phyloP scores from a whole-genome alignment of 495 filamentous ascomycete genomes.

The Pyronema omphalodes region DNA sequence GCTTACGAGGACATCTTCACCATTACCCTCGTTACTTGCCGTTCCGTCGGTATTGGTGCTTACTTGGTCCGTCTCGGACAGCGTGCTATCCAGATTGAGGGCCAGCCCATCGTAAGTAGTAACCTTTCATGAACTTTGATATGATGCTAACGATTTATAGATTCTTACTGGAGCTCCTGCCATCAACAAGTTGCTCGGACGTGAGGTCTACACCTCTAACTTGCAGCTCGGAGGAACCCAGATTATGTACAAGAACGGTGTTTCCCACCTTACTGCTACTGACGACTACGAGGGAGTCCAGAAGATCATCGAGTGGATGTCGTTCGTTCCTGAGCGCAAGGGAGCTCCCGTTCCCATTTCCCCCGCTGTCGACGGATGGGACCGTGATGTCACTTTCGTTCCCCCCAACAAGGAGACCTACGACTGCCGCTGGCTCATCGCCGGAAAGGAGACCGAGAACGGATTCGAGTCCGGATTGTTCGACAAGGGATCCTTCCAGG shows the following conservation, averaged over 20 bases:
- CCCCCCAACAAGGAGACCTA: slow-evolving; percentile 79
- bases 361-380: slow-evolving; percentile 72
- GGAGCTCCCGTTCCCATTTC: slow-evolving; percentile 73
- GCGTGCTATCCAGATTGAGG: slow-evolving; percentile 95
- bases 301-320: slow-evolving; percentile 96
- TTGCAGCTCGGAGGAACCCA: slow-evolving; percentile 96
- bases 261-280: slow-evolving; percentile 93
- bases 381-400: slow-evolving; percentile 71
- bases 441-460: slow-evolving; percentile 71
- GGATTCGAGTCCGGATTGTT: slow-evolving; percentile 83
- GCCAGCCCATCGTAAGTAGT: slow-evolving; percentile 58
- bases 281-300: slow-evolving; percentile 96
- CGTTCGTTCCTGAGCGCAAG: slow-evolving; percentile 88
- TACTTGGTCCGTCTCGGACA: slow-evolving; percentile 96
- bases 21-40: slow-evolving; percentile 90
- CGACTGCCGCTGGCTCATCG: slow-evolving; percentile 85
- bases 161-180: slow-evolving; percentile 95
- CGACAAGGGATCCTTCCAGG: slow-evolving; percentile 90
- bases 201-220: slow-evolving; percentile 98
- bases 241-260: slow-evolving; percentile 99
- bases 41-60: slow-evolving; percentile 93
- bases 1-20: slow-evolving; percentile 99
- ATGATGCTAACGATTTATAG: slow-evolving; percentile 11
- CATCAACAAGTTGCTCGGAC: slow-evolving; percentile 93
- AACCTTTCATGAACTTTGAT: not conserved